Conservation (phyloP, 1,284 basidiomycete species). For the Trichosporon inkin region DNA sequence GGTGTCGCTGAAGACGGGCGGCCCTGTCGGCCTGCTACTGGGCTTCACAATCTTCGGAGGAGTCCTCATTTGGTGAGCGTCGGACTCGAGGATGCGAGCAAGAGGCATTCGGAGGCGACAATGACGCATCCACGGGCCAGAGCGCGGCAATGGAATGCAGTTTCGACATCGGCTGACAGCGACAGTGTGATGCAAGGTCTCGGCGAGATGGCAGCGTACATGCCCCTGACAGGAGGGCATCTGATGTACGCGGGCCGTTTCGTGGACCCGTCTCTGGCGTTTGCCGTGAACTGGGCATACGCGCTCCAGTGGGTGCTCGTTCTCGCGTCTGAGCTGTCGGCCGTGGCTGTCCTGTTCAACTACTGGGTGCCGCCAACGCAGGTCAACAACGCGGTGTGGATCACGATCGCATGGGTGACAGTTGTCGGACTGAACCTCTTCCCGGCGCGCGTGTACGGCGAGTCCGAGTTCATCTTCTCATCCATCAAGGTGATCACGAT, state of each 20-base stretch:
- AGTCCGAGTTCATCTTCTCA: constrained; percentile 50
- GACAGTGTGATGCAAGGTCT: constrained; percentile 24
- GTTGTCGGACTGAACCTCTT: constrained; percentile 53
- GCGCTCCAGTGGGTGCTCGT: not conserved
- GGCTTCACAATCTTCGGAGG: constrained; percentile 8
- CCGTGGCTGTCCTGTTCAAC: constrained; percentile 27
- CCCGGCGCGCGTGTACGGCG: constrained; percentile 36
- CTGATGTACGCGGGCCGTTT: constrained; percentile 59
- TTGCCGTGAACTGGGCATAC: constrained; percentile 31
- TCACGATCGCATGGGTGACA: constrained; percentile 58
- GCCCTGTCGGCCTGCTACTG: constrained; percentile 20
- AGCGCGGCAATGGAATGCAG: no score
- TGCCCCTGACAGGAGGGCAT: constrained; percentile 59
- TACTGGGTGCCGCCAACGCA: constrained; percentile 26
- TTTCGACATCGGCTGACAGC: not conserved
- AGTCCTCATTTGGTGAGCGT: constrained; percentile 5
- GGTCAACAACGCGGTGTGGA: constrained; percentile 27
- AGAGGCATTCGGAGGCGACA: no score
- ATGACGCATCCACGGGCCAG: no score
- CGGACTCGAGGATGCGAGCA: not conserved
- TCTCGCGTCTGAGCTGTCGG: constrained; percentile 14
- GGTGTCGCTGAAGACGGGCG: constrained; percentile 9
- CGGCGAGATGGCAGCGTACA: constrained; percentile 29
- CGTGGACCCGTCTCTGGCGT: constrained; percentile 37
- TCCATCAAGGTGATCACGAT: constrained; percentile 77